These are phyloP conservation scores for Paecilomyces sp. DNA, from an alignment of 2,329 filamentous ascomycete species.

Conservation along the genomic window DNA sequence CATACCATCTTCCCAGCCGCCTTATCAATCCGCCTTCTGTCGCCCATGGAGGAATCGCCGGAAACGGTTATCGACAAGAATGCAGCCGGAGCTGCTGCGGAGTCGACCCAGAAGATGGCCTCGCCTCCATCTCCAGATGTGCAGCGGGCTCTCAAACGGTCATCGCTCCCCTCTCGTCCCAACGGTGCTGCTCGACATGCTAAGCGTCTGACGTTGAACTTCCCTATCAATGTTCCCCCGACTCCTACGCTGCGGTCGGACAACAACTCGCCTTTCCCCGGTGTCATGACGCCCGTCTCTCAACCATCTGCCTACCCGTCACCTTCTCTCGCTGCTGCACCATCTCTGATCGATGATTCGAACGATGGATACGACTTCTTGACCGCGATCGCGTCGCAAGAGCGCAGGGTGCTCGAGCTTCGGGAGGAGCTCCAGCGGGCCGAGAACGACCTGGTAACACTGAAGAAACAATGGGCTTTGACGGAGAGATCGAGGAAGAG, in stretches of 20 bases:
- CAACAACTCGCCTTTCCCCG: conserved; percentile 19
- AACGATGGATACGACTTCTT: conserved; percentile 63
- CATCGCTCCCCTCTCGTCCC: conserved; percentile 26
- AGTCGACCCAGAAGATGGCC: neutral
- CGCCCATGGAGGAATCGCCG: neutral
- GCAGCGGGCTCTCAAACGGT: conserved; percentile 20
- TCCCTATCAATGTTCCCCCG: conserved; percentile 36
- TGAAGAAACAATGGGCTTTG: conserved; percentile 78
- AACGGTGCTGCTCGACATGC: conserved; percentile 31
- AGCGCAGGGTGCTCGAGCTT: conserved; percentile 82
- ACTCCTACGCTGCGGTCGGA: conserved; percentile 14
- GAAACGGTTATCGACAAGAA: neutral
- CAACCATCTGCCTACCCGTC: conserved; percentile 26
- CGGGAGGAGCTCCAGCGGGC: conserved; percentile 82
- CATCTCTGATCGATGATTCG: conserved; percentile 21
- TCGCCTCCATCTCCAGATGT: conserved; percentile 1
- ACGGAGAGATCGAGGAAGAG: conserved; percentile 73
- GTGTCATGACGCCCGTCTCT: conserved; percentile 24
- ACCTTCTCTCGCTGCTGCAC: conserved; percentile 15
- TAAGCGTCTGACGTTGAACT: conserved; percentile 41
- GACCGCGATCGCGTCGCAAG: conserved; percentile 84
- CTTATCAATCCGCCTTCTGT: neutral
- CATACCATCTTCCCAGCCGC: neutral
- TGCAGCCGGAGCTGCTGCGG: neutral
- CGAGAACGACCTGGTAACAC: conserved; percentile 63